phyloP scores from a whole-genome alignment of 192 early-diverging fungal genomes.

The Coemansia sp. region DNA sequence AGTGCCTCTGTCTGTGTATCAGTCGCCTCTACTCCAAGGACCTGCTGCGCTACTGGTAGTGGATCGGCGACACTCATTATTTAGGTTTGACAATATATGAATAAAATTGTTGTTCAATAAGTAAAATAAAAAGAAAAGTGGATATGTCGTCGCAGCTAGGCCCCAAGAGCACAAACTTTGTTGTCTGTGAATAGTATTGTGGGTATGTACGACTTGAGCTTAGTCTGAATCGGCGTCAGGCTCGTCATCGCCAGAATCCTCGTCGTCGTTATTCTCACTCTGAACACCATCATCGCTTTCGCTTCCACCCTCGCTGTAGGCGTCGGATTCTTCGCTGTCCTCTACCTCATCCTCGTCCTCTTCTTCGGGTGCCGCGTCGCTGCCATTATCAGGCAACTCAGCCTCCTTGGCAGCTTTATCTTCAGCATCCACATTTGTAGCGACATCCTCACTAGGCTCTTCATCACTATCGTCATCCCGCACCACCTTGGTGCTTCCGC shows the following conservation, averaged over 20 bases:
- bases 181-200: neutral
- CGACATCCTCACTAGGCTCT: neutral
- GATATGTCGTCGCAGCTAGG: neutral
- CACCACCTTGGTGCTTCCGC: constrained; percentile 14
- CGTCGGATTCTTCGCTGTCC: constrained; percentile 17
- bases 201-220: neutral
- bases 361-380: constrained; percentile 6
- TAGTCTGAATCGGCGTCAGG: constrained; percentile 2
- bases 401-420: neutral
- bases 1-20: constrained; percentile 35
- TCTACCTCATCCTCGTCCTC: constrained; percentile 10
- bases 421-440: neutral
- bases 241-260: constrained; percentile 7
- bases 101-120: neutral
- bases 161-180: neutral
- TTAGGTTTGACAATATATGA: neutral
- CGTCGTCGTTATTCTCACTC: constrained; percentile 15
- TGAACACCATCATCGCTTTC: constrained; percentile 25
- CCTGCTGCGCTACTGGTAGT: neutral
- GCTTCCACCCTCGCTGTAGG: constrained; percentile 27
- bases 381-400: neutral
- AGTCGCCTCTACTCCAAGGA: constrained; percentile 34
- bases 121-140: neutral
- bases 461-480: constrained; percentile 18
- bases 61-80: neutral